These are phyloP conservation scores for Russula vinacea DNA, from an alignment of 768 basidiomycete genomes.

Conservation along the genomic window DNA sequence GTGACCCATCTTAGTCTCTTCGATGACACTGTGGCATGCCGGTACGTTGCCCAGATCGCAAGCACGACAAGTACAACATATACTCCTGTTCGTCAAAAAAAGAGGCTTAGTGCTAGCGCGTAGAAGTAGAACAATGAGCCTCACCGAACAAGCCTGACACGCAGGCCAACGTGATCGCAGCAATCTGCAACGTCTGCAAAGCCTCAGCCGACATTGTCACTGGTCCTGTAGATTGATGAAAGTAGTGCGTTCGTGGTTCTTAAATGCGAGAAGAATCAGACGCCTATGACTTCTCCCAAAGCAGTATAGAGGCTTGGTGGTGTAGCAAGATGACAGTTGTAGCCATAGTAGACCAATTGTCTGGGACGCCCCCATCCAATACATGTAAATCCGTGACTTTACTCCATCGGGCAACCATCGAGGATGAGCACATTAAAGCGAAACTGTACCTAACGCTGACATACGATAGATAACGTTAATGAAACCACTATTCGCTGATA, in stretches of 20 bases:
- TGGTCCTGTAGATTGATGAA: background rate
- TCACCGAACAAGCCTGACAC: conserved; percentile 30
- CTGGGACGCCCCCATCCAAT: no score
- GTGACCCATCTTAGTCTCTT: conserved; percentile 30
- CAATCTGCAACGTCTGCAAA: conserved; percentile 25
- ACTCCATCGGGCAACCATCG: no score
- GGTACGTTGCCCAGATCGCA: conserved; percentile 31
- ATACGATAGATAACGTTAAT: no score
- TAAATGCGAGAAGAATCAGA: conserved; percentile 1
- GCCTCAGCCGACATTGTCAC: conserved; percentile 14
- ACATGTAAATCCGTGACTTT: no score
- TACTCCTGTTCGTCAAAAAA: conserved; percentile 24
- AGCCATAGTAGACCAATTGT: no score
- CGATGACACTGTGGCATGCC: conserved; percentile 3
- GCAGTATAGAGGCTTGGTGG: no score
- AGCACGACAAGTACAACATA: conserved; percentile 31
- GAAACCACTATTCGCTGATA: no score
- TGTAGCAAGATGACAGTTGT: no score
- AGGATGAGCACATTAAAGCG: no score
- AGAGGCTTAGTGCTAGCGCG: background rate
- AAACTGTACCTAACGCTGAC: no score
- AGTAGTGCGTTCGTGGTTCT: background rate
- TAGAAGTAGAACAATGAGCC: background rate
- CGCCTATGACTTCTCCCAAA: no score
- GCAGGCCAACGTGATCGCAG: conserved; percentile 25